A percentile compares a stretch with the other conserved stretches of the same genome.
These are phyloP conservation scores for Globisporangium iwayamae DNA, from an alignment of 352 stramenopile genomes.

Conservation along the genomic window DNA sequence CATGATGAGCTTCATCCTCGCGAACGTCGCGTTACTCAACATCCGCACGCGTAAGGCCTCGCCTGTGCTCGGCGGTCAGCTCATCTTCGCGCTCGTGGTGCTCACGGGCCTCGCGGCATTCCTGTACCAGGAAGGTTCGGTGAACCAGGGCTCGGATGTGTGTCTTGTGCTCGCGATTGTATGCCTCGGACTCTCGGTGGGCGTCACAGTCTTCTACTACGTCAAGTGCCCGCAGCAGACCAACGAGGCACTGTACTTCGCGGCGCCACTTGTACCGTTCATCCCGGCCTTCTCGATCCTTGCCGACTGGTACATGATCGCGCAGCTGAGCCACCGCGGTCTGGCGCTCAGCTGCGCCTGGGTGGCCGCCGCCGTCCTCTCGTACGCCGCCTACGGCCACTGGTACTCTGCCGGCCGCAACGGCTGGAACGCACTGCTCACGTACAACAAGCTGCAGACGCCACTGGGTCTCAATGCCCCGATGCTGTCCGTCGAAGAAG, in stretches of 20 bases:
- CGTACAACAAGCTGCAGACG: too few species aligned
- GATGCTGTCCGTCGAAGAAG: slow-evolving; percentile 7
- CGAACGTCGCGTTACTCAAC: slow-evolving; percentile 64
- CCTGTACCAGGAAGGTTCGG: slow-evolving; percentile 57
- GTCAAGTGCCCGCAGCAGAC: slow-evolving; percentile 42
- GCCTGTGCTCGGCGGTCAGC: slow-evolving; percentile 29
- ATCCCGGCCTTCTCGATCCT: slow-evolving; percentile 52
- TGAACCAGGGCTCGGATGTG: slow-evolving; percentile 27
- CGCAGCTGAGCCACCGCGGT: slow-evolving; percentile 35
- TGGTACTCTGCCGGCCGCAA: slow-evolving; percentile 23
- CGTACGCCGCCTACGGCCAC: slow-evolving; percentile 58
- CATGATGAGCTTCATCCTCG: slow-evolving; percentile 76
- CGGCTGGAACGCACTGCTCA: too few species aligned
- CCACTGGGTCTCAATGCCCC: neutral
- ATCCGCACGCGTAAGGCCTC: slow-evolving; percentile 55
- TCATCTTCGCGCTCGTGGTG: slow-evolving; percentile 36
- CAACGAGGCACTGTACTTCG: slow-evolving; percentile 33
- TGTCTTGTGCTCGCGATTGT: slow-evolving; percentile 42
- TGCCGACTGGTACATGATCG: slow-evolving; percentile 63
- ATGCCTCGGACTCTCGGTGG: slow-evolving; percentile 34
- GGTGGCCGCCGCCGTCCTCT: slow-evolving; percentile 38
- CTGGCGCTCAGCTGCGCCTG: slow-evolving; percentile 38
- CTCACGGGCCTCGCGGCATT: slow-evolving; percentile 36
- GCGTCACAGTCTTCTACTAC: slow-evolving; percentile 30
- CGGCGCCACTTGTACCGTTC: slow-evolving; percentile 67